Evolutionary conservation across 352 stramenopile species (phyloP), one percentile per base, ranked within the genome.

Genomic region (Blastocystis sp.): DNA sequence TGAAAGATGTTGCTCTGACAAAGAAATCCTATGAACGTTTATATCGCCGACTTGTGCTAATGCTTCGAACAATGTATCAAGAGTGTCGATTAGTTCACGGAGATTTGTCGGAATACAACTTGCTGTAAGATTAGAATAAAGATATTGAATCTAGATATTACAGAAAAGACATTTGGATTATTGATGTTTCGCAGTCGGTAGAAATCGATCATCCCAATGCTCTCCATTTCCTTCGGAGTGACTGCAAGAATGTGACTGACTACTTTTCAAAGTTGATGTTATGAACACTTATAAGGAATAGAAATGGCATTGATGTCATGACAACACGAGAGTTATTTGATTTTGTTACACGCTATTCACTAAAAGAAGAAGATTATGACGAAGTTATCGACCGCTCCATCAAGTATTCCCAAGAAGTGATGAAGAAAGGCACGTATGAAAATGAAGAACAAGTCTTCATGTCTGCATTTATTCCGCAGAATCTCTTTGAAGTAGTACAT

Each of bases 81-180:
- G 92, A 92, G 54, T 98, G 96, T 90, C 94, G 95, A 79, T 93
- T 99, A 27, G 96, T 99, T 17, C 97, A 99, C 92, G 97, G 96
- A 66, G 97, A 99, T 92, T 92, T 99, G 76, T 98, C 93, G 90
- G 97, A 99, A 93, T 99, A 99, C 93, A 99, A 99, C 92, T 93
- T 99, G 44, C 91, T 99, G n/a, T 99, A 98, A 93, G 96, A 98
- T 92, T 93, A 98, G 87, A 94, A 93, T 69, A 92, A 96, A 89
- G 92, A 98, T 24, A 7, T 51, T 13, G 9, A 48, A 80, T 91
- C 5, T 76, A 76, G 64, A 15, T 87, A 87, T 51, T 75, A 87
- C 27, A 24, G 68, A 7, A 87, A 87, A 40, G 57, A 87, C 22
- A 84, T 91, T 22, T 98, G 96, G 91, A 97, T 99, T 69, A 99